These are phyloP conservation scores for Sporisorium reilianum DNA, from an alignment of 1,284 basidiomycete genomes.

Conservation along the genomic window DNA sequence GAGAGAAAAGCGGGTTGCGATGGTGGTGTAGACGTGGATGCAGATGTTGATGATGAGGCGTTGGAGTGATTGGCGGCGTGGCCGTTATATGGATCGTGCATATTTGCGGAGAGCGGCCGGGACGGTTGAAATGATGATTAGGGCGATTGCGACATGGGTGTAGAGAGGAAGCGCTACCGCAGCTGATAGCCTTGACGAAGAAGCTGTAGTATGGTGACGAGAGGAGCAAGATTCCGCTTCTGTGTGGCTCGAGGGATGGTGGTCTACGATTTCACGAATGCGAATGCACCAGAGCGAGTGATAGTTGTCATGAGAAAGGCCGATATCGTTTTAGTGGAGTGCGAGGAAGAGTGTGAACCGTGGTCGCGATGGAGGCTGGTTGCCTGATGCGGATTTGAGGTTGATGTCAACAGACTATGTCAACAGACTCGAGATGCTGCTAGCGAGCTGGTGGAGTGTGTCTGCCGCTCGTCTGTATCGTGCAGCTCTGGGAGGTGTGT, in stretches of 20 bases:
- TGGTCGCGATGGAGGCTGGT: no score
- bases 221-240: neutral
- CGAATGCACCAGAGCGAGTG: neutral
- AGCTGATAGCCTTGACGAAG: neutral
- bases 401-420: no score
- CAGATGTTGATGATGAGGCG: slow-evolving; percentile 2
- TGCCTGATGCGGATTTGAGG: no score
- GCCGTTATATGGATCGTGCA: slow-evolving; percentile 13
- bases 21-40: slow-evolving; percentile 9
- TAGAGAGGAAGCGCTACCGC: neutral
- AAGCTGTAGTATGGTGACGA: neutral
- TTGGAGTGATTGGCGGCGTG: slow-evolving; percentile 9
- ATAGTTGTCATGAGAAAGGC: neutral
- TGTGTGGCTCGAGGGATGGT: neutral
- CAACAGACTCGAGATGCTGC: slow-evolving; percentile 4
- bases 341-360: neutral
- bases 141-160: slow-evolving; percentile 6
- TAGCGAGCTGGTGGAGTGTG: slow-evolving; percentile 1
- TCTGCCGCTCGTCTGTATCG: neutral
- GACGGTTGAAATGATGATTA: slow-evolving; percentile 2
- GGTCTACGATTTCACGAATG: neutral
- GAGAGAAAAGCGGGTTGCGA: slow-evolving; percentile 21
- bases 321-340: neutral
- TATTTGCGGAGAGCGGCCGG: slow-evolving; percentile 6
- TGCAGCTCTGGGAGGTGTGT: no score